These are phyloP conservation scores for Flaveria sonorensis DNA, from an alignment of 129 eudicot species.

Conservation along the genomic window DNA sequence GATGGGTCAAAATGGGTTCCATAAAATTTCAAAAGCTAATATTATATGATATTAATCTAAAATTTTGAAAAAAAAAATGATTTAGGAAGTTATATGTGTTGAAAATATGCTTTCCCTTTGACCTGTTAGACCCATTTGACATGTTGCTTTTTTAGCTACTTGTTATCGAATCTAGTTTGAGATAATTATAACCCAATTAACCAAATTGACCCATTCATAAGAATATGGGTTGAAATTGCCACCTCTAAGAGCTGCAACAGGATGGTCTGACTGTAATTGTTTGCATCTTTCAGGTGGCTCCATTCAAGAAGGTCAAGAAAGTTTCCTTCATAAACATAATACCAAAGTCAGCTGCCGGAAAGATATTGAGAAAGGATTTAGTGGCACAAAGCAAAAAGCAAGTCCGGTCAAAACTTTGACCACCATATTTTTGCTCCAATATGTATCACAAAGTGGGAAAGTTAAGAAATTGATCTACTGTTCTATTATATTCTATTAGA, in stretches of 20 bases:
- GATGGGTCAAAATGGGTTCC: background rate
- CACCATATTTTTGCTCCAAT: conserved; percentile 16
- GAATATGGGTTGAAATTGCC: background rate
- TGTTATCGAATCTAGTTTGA: background rate
- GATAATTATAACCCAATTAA: background rate
- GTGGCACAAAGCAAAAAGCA: conserved; percentile 49
- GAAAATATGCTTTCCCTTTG: background rate
- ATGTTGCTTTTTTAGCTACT: background rate
- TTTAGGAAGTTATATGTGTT: background rate
- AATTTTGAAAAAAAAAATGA: background rate
- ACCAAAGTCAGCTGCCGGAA: conserved; percentile 85
- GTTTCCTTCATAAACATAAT: conserved; percentile 66
- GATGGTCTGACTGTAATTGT: conserved; percentile 20
- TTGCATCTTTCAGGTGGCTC: conserved; percentile 64
- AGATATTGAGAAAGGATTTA: conserved; percentile 69
- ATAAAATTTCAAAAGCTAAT: background rate
- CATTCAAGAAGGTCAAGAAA: conserved; percentile 71
- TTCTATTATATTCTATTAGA: conserved; percentile 9
- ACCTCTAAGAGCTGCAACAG: conserved; percentile 22
- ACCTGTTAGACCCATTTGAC: background rate
- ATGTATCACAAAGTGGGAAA: conserved; percentile 7
- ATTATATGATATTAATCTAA: background rate
- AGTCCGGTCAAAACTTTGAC: conserved; percentile 51
- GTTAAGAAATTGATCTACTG: conserved; percentile 11
- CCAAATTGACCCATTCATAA: background rate